phyloP scores from a whole-genome alignment of 1,139 yeast genomes.

The Pichia sp. region DNA sequence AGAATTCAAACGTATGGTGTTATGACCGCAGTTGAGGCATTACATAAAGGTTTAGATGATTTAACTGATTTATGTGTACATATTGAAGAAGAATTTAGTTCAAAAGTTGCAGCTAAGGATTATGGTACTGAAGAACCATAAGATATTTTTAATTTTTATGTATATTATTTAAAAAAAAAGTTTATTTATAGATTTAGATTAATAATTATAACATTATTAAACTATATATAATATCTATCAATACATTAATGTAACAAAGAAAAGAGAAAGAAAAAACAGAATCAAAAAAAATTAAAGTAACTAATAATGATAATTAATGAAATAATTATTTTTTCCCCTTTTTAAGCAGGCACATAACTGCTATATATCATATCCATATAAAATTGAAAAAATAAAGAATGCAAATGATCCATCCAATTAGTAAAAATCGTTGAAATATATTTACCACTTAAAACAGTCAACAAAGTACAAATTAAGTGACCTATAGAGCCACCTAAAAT shows the following conservation, averaged over 20 bases:
- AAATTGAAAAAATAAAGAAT: slow-evolving; percentile 72
- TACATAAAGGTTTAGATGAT: slow-evolving; percentile 87
- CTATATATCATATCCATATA: slow-evolving; percentile 78
- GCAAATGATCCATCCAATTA: slow-evolving; percentile 86
- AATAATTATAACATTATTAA: too few species aligned
- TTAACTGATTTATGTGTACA: slow-evolving; percentile 76
- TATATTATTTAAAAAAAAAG: too few species aligned
- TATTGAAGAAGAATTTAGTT: slow-evolving; percentile 72
- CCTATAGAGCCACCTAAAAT: slow-evolving; percentile 88
- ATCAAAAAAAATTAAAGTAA: too few species aligned
- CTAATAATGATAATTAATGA: too few species aligned
- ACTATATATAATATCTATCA: background rate
- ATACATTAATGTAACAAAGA: too few species aligned
- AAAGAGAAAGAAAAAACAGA: too few species aligned
- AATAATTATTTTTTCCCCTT: too few species aligned
- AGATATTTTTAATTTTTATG: too few species aligned
- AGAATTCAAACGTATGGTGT: slow-evolving; percentile 91
- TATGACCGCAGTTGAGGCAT: slow-evolving; percentile 86
- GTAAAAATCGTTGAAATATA: slow-evolving; percentile 80
- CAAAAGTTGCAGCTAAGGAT: slow-evolving; percentile 49
- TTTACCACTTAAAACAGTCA: slow-evolving; percentile 92
- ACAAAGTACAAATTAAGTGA: slow-evolving; percentile 78
- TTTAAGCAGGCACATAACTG: too few species aligned
- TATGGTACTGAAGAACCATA: slow-evolving; percentile 45
- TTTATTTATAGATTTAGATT: too few species aligned